These are phyloP conservation scores for Penicillium palitans DNA, from an alignment of 2,329 filamentous ascomycete species.

Conservation along the genomic window DNA sequence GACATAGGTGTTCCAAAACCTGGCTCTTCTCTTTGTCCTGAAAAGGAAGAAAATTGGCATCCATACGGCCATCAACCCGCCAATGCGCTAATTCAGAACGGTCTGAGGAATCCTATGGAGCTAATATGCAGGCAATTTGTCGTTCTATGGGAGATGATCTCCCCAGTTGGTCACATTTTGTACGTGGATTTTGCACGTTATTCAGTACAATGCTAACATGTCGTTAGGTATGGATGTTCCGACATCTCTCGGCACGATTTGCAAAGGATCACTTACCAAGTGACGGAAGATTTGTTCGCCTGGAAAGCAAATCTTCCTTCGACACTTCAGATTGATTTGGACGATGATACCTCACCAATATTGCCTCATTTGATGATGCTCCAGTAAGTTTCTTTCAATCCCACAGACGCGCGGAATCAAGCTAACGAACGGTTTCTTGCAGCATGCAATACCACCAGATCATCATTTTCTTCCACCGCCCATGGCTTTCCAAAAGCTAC, in stretches of 20 bases:
- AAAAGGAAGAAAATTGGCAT: constrained; percentile 35
- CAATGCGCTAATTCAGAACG: constrained; percentile 17
- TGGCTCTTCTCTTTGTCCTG: constrained; percentile 25
- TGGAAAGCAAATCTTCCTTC: constrained; percentile 46
- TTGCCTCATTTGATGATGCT: constrained; percentile 46
- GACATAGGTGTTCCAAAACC: constrained; percentile 46
- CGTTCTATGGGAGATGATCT: constrained; percentile 47
- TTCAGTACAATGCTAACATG: constrained; percentile 15
- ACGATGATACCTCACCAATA: constrained; percentile 34
- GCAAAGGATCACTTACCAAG: constrained; percentile 37
- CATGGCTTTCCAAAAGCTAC: constrained; percentile 46
- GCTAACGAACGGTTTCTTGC: constrained; percentile 4
- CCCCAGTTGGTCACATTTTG: constrained; percentile 46
- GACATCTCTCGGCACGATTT: constrained; percentile 41
- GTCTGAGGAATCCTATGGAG: constrained; percentile 34
- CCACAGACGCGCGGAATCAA: background rate
- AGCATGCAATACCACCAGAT: constrained; percentile 49
- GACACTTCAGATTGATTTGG: constrained; percentile 38
- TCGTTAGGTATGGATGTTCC: constrained; percentile 38
- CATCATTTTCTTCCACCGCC: constrained; percentile 47
- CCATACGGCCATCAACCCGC: constrained; percentile 31
- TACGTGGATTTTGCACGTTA: constrained; percentile 17
- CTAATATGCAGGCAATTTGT: constrained; percentile 42
- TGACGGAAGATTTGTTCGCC: constrained; percentile 41
- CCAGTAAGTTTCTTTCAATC: constrained; percentile 31